phyloP scores from a whole-genome alignment of 2,329 filamentous ascomycete species.

The Trichoderma semiorbis region DNA sequence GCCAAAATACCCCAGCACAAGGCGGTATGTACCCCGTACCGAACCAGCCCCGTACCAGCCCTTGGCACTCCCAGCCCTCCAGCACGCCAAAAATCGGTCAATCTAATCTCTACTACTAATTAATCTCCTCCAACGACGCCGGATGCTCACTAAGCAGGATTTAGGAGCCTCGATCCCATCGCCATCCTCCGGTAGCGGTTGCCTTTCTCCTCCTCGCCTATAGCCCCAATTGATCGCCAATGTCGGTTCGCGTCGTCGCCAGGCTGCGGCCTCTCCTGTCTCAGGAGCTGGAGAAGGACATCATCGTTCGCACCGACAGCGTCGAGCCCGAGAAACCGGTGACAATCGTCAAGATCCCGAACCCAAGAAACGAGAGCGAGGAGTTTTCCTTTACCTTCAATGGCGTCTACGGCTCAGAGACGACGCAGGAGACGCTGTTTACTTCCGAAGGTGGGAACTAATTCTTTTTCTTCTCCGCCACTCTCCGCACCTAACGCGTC shows the following conservation, averaged over 20 bases:
- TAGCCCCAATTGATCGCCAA: slow-evolving; percentile 27
- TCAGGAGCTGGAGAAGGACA: slow-evolving; percentile 80
- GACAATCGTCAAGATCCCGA: slow-evolving; percentile 80
- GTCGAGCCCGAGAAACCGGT: slow-evolving; percentile 59
- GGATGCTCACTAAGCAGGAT: slow-evolving; percentile 13
- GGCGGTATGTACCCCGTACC: not conserved
- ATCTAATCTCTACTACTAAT: not conserved
- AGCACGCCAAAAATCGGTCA: slow-evolving; percentile 13
- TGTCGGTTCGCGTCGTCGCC: slow-evolving; percentile 81
- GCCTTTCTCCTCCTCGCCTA: slow-evolving; percentile 22
- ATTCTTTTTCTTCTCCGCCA: not conserved
- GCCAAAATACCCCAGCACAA: not conserved
- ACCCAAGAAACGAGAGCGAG: slow-evolving; percentile 86
- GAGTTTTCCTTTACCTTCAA: slow-evolving; percentile 95
- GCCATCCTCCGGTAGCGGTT: slow-evolving; percentile 5
- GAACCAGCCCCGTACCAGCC: slow-evolving; percentile 15
- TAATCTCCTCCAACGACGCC: not conserved
- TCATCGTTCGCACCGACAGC: slow-evolving; percentile 70
- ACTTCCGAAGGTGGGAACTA: slow-evolving; percentile 71
- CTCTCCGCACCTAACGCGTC: slow-evolving; percentile 7
- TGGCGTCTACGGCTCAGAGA: slow-evolving; percentile 77
- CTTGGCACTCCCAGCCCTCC: slow-evolving; percentile 1
- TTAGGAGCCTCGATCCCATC: slow-evolving; percentile 12
- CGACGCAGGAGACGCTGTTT: slow-evolving; percentile 83
- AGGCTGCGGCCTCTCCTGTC: slow-evolving; percentile 85